Evolutionary conservation across 768 basidiomycete species (phyloP).

Genomic region (Lentinula edodes): DNA sequence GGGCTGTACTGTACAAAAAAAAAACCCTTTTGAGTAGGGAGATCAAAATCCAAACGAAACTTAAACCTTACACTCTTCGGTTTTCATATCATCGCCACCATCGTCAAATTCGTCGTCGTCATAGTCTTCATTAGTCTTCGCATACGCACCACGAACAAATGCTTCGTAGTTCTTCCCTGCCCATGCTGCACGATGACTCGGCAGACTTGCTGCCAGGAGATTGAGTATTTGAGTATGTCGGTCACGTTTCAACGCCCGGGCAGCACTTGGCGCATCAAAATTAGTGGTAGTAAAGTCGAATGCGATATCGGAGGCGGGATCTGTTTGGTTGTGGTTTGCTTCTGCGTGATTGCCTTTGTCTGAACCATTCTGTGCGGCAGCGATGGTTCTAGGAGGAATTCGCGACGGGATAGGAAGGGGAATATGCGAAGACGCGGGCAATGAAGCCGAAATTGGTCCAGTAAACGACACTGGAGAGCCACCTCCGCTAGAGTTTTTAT

Average conservation of each 20-base stretch:
- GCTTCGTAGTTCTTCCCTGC: conserved; percentile 48
- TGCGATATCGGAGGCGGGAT: background rate
- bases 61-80: background rate
- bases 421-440: conserved; percentile 34
- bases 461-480: conserved; percentile 31
- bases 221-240: conserved; percentile 33
- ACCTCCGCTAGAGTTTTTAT: conserved; percentile 14
- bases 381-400: background rate
- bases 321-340: background rate
- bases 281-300: background rate
- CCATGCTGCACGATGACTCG: conserved; percentile 50
- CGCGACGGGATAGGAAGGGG: conserved; percentile 12
- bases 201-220: conserved; percentile 45
- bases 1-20: background rate
- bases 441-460: conserved; percentile 38
- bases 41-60: background rate
- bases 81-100: conserved; percentile 40
- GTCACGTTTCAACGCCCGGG: background rate
- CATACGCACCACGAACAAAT: conserved; percentile 22
- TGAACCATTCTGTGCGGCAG: background rate
- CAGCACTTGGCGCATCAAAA: background rate
- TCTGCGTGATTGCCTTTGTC: background rate
- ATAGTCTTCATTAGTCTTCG: background rate
- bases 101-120: conserved; percentile 16
- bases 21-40: background rate